Base-by-base conservation (phyloP, 2,329 filamentous ascomycete species). In the Zelopaecilomyces penicillatus region DNA sequence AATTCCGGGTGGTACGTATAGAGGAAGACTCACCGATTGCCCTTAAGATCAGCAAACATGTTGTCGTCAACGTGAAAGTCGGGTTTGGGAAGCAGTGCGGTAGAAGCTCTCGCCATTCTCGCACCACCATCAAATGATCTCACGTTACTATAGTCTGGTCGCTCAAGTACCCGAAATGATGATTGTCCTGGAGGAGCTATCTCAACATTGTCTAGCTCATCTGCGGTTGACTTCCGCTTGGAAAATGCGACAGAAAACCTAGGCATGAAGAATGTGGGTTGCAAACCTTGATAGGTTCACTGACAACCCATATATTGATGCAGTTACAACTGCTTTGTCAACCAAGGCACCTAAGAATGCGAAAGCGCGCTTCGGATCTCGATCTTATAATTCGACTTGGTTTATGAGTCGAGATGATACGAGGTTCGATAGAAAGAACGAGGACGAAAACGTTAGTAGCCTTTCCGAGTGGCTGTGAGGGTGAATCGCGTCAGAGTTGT, bases 121-220 rank as follows among this genome's bases (percentile, higher is more conserved):
- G 63, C 67, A 42, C 72, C 71, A 41, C 70, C 69, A 53, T 78
- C 74, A 44, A 77, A 76, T 3, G 71, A 68, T 51, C 70, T 75
- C 38, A 64, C 65, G 41, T 59, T 47, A 11, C 58, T 49, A 39
- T 69, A 62, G 50, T 78, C 72, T 39, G 65, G 63, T 50, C 76
- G 69, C 47, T 80, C 76, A 32, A 81, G 64, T 27, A 81, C 77
- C 41, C 76, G 73, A 57, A 81, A 80, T 2, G 76, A 79, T 19
- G 74, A 67, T 46, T 71, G 69, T 46, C 67, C 66, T 41, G 62
- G 55, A 50, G 67, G 62, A 10, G 52, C 50, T 62, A 68, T 56
- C 54, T 69, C 58, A 33, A 59, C 73, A 73, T 78, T 70, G 49
- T 76, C 72, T 50, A 74, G 62, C 51, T 72, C 74, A 52, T 76